A percentile compares a stretch with the other conserved stretches of the same genome.
Conservation (phyloP, 2,329 filamentous ascomycete species). For the Colletotrichum echinochloae region DNA sequence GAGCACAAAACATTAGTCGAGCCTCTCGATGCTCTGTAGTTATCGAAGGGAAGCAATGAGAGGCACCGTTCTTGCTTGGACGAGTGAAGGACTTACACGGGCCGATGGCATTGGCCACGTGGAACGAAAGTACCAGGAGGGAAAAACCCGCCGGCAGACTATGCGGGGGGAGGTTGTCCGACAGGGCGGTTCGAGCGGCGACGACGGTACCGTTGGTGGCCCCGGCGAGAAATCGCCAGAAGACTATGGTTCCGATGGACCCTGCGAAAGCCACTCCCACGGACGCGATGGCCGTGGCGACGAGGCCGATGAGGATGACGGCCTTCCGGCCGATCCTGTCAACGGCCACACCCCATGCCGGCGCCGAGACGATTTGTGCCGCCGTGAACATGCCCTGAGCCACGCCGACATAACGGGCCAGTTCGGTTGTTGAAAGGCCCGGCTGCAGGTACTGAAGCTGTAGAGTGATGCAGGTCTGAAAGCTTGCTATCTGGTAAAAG, state of each 20-base stretch:
- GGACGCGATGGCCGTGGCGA: not conserved
- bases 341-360: not conserved
- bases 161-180: not conserved
- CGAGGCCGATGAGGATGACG: not conserved
- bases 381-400: constrained; percentile 17
- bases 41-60: not conserved
- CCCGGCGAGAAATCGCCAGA: constrained; percentile 7
- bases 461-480: constrained; percentile 9
- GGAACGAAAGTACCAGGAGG: constrained; percentile 8
- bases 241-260: not conserved
- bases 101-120: constrained; percentile 5
- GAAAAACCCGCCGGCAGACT: constrained; percentile 10
- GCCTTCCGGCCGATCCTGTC: constrained; percentile 8
- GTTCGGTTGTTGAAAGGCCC: not conserved
- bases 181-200: constrained; percentile 13
- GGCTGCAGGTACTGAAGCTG: not conserved
- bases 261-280: constrained; percentile 4
- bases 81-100: not conserved
- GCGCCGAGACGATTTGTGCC: constrained; percentile 4
- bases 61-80: not conserved
- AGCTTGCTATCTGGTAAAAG: constrained; percentile 23
- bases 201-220: constrained; percentile 12
- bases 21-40: not conserved
- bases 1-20: not conserved
- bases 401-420: constrained; percentile 6